Conservation (phyloP, 305 asterid species). For the Andrographis paniculata region DNA sequence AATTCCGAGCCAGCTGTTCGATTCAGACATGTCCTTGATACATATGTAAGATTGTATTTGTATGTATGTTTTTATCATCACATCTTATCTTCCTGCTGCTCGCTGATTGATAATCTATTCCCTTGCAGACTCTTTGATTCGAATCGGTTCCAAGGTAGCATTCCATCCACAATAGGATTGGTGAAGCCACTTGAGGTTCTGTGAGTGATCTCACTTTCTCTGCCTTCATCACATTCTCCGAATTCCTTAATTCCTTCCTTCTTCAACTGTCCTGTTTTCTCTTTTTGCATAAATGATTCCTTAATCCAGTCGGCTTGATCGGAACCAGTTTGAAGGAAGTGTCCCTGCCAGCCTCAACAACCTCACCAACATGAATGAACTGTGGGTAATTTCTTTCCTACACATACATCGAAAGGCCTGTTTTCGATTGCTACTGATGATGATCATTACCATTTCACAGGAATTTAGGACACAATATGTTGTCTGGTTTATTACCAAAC, state of each 20-base stretch:
- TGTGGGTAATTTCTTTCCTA: slow-evolving; percentile 40
- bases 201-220: slow-evolving; percentile 52
- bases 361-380: slow-evolving; percentile 59
- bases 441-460: slow-evolving; percentile 24
- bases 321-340: slow-evolving; percentile 50
- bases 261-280: too few relatives aligned
- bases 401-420: neutral
- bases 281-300: neutral
- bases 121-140: slow-evolving; percentile 76
- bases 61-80: too few relatives aligned
- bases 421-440: neutral
- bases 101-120: too few relatives aligned
- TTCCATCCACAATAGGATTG: slow-evolving; percentile 58
- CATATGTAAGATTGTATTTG: slow-evolving; percentile 95
- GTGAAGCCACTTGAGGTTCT: slow-evolving; percentile 84
- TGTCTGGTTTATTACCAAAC: slow-evolving; percentile 73
- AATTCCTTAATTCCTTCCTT: too few relatives aligned
- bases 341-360: slow-evolving; percentile 67
- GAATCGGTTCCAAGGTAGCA: slow-evolving; percentile 59
- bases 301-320: slow-evolving; percentile 72
- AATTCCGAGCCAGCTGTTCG: slow-evolving; percentile 62
- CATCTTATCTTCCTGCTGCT: too few relatives aligned
- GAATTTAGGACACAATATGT: slow-evolving; percentile 72
- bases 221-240: too few relatives aligned
- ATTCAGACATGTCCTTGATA: slow-evolving; percentile 64